Evolutionary conservation across 2,329 filamentous ascomycete genomes (phyloP).

Genomic region (Bipolaris zeicola): DNA sequence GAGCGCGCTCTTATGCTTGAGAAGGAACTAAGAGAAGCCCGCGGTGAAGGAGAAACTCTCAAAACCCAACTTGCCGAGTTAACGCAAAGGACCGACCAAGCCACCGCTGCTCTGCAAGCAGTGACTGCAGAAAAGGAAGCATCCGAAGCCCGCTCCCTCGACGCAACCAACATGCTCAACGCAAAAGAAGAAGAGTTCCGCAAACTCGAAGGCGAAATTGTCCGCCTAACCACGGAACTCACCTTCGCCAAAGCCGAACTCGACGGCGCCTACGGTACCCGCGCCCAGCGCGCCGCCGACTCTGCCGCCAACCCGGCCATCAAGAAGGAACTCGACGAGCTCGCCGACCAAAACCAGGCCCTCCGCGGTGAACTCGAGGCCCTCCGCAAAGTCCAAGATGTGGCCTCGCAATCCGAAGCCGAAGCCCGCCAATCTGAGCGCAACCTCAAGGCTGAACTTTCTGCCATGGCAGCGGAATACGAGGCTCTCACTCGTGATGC

Average conservation of each 20-base stretch:
- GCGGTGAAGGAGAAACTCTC: constrained; percentile 44
- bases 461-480: constrained; percentile 71
- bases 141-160: constrained; percentile 37
- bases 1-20: constrained; percentile 44
- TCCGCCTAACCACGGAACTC: constrained; percentile 74
- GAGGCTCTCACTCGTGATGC: constrained; percentile 72
- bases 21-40: constrained; percentile 35
- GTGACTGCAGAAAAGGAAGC: constrained; percentile 41
- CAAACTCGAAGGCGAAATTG: constrained; percentile 65
- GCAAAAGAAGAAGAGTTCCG: constrained; percentile 46
- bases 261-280: constrained; percentile 88
- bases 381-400: constrained; percentile 48
- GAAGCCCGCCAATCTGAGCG: constrained; percentile 48
- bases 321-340: constrained; percentile 64
- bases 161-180: constrained; percentile 36
- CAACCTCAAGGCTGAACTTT: constrained; percentile 67
- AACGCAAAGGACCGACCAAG: constrained; percentile 39
- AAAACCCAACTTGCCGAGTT: constrained; percentile 46
- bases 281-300: constrained; percentile 71
- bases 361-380: constrained; percentile 52
- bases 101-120: constrained; percentile 30
- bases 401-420: constrained; percentile 43
- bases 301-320: constrained; percentile 62
- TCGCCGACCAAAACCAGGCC: constrained; percentile 54
- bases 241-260: constrained; percentile 92